Evolutionary conservation across 2,329 filamentous ascomycete species (phyloP).

Genomic region (Coniochaeta sp.): DNA sequence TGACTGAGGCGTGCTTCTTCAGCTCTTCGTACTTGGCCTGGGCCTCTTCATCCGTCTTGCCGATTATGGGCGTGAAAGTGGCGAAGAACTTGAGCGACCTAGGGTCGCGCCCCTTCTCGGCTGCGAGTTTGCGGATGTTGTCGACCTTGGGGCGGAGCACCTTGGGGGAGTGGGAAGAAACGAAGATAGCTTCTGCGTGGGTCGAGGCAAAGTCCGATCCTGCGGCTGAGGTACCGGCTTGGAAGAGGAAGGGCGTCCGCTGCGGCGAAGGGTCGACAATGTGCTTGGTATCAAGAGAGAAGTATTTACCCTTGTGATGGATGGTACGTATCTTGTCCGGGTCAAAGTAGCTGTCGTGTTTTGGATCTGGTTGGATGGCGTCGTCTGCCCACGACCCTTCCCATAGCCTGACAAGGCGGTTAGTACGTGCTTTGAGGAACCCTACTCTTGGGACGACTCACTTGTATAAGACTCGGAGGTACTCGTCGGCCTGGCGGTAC

Average conservation of each 20-base stretch:
- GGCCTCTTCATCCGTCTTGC: slow-evolving; percentile 37
- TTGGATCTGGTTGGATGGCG: slow-evolving; percentile 35
- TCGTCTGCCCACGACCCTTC: slow-evolving; percentile 38
- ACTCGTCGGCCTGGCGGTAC: slow-evolving; percentile 46
- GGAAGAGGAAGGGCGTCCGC: slow-evolving; percentile 42
- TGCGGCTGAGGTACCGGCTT: slow-evolving; percentile 46
- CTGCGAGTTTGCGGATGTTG: slow-evolving; percentile 39
- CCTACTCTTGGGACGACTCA: too few relatives aligned
- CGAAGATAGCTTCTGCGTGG: slow-evolving; percentile 49
- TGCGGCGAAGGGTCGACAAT: slow-evolving; percentile 42
- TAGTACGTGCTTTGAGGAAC: too few relatives aligned
- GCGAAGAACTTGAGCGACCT: slow-evolving; percentile 41
- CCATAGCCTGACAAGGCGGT: slow-evolving; percentile 27
- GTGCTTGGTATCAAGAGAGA: slow-evolving; percentile 26
- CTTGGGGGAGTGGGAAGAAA: slow-evolving; percentile 38
- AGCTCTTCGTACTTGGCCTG: slow-evolving; percentile 35
- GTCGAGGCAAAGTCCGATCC: slow-evolving; percentile 43
- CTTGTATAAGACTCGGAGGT: slow-evolving; percentile 48
- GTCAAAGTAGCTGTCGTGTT: slow-evolving; percentile 42
- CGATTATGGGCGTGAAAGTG: slow-evolving; percentile 36
- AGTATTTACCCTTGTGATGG: slow-evolving; percentile 44
- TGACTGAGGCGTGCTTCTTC: slow-evolving; percentile 37
- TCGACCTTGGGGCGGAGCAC: slow-evolving; percentile 39
- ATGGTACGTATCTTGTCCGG: slow-evolving; percentile 45
- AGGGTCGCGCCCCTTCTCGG: slow-evolving; percentile 39